These are phyloP conservation scores for Epichloe scottii DNA, from an alignment of 2,329 filamentous ascomycete species.

Conservation along the genomic window DNA sequence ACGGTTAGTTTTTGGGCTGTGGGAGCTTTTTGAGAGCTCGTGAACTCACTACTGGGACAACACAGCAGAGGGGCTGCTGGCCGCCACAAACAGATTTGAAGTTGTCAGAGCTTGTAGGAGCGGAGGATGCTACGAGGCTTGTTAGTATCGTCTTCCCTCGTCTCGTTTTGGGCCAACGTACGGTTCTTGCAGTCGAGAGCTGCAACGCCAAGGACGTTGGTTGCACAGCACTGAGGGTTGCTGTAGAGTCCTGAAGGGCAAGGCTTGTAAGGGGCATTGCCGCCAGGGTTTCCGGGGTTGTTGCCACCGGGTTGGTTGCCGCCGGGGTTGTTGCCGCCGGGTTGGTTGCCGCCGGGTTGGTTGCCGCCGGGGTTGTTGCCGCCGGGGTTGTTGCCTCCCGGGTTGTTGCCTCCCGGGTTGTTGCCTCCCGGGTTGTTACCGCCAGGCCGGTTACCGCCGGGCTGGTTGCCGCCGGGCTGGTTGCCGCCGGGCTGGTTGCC, in stretches of 20 bases:
- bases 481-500: not conserved
- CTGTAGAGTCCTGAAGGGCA: conserved; percentile 5
- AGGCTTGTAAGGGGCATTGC: not conserved
- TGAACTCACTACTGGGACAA: conserved; percentile 1
- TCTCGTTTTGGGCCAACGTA: conserved; percentile 1
- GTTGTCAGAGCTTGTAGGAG: not conserved
- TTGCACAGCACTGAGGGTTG: conserved; percentile 8
- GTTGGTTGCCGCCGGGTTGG: not conserved
- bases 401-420: not conserved
- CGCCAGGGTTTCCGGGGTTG: not conserved
- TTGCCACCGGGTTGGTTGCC: conserved; percentile 1
- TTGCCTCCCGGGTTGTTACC: not conserved
- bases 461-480: not conserved
- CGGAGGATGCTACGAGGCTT: not conserved
- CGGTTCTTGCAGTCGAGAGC: conserved; percentile 7
- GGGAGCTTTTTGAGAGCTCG: too few species aligned
- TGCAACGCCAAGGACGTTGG: conserved; percentile 7
- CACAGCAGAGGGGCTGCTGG: not conserved
- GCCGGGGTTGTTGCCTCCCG: not conserved
- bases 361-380: not conserved
- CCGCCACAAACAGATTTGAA: not conserved
- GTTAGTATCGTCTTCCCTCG: not conserved
- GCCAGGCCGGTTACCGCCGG: not conserved
- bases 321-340: not conserved
- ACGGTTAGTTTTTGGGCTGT: too few species aligned